Base-by-base conservation (phyloP, 805 yeast species). In the Kodamaea leandrae region DNA sequence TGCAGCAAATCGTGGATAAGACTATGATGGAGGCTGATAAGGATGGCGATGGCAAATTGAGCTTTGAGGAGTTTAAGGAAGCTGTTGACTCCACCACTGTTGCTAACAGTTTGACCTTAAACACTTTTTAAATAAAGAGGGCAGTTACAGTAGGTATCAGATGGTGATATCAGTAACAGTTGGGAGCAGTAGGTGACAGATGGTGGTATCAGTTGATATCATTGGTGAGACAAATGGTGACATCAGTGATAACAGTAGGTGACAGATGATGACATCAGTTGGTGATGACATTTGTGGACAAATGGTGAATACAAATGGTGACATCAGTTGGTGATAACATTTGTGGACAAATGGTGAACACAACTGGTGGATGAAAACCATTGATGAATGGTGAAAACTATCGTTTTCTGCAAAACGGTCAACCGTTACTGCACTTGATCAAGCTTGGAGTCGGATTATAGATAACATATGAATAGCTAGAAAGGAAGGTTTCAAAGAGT, bases 1-100 rank as follows among this genome's bases (percentile, higher is more conserved):
- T 93, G 42, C 99, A 93, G 61, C 98, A 95, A 63, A 78, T 93
- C 39, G 97, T 91, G n/a, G 98, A 93, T 61, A 82, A 95, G 62
- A 89, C 99, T 0, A 89, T 95, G 49, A 79, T 88, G 80, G 97
- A 91, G 60, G 90, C 88, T 38, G 98, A 90, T 56, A 54, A 61
- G 20, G 96, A 90, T 53, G 90, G 91, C 2, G 96, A 89, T 55
- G 95, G 96, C 1, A 79, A 76, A 51, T 66, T 93, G 46, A 82
- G 83, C 46, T 93, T 89, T 58, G 88, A 79, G 26, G 99, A 93
- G 71, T 93, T 93, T 62, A 79, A 78, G 50, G 73, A 72, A 39
- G 87, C 88, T 0, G 76, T 78, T 19, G 77, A 76, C 39, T 70
- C 72, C 39, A 78, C 80, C 4, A 76, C 73, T 42, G 78, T 81